A percentile compares a stretch with the other conserved stretches of the same genome.
phyloP scores from a whole-genome alignment of 1,284 basidiomycete genomes.

The Heterobasidion irregulare region DNA sequence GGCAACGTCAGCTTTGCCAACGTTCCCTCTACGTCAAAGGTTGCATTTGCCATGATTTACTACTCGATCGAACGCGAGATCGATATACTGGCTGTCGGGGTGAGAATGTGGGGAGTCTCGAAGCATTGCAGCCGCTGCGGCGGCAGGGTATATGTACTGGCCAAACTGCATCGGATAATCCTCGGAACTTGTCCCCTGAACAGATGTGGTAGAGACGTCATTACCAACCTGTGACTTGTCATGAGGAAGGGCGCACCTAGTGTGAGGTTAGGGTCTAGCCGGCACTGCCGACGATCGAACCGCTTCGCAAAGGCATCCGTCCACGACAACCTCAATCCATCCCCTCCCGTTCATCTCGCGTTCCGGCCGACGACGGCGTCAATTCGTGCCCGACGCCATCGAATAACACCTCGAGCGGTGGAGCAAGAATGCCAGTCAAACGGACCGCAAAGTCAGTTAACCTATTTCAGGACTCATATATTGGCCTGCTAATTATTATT shows the following conservation, averaged over 20 bases:
- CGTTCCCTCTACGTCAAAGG: constrained; percentile 28
- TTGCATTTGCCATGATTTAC: constrained; percentile 6
- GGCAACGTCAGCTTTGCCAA: constrained; percentile 27
- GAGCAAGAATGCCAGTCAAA: not conserved
- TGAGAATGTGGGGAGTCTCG: not conserved
- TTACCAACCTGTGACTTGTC: too few species aligned
- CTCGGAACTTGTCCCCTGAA: not conserved
- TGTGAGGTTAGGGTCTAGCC: too few species aligned
- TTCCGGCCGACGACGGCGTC: not conserved
- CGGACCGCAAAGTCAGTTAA: not conserved
- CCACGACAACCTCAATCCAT: not conserved
- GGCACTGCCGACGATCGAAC: not conserved
- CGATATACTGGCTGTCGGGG: not conserved
- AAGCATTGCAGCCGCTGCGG: too few species aligned
- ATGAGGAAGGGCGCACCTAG: too few species aligned
- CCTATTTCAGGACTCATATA: not conserved
- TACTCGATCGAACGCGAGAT: not conserved
- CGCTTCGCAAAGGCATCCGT: not conserved
- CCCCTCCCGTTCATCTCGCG: not conserved
- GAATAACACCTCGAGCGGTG: not conserved
- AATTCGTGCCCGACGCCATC: not conserved
- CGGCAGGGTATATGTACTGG: not conserved
- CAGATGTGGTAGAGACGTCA: not conserved
- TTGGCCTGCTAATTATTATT: not conserved
- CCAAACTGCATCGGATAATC: not conserved